phyloP scores from a whole-genome alignment of 208 protist genomes.

The Crithidia bombi region DNA sequence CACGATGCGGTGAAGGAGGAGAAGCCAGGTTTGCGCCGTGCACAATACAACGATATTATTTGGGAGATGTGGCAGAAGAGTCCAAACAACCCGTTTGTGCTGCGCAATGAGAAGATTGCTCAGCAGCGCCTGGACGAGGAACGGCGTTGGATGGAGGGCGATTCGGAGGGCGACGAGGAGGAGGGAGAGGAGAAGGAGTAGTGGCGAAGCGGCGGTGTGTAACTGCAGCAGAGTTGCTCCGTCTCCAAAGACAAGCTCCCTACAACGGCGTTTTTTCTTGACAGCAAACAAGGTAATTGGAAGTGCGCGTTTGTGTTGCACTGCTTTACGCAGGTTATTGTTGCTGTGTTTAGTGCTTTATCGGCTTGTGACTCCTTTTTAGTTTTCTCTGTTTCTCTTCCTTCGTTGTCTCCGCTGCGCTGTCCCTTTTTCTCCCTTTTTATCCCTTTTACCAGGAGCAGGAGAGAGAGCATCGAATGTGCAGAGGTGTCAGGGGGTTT shows the following conservation, averaged over 20 bases:
- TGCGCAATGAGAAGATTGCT: constrained; percentile 69
- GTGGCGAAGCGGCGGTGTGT: not conserved
- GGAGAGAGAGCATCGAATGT: not conserved
- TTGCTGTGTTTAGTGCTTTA: too few species aligned
- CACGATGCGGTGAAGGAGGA: constrained; percentile 72
- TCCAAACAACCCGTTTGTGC: constrained; percentile 84
- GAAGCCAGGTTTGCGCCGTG: constrained; percentile 68
- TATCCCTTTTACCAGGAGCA: not conserved
- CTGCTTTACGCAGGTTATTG: too few species aligned
- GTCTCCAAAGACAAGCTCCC: too few species aligned
- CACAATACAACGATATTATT: constrained; percentile 90
- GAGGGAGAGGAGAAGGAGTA: constrained; percentile 14
- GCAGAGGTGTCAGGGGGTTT: not conserved
- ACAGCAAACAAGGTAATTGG: too few species aligned
- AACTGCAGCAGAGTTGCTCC: too few species aligned
- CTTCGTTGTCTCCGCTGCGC: not conserved
- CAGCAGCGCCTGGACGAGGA: constrained; percentile 69
- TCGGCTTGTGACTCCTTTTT: too few species aligned
- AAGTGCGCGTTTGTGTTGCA: too few species aligned
- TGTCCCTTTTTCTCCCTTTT: not conserved
- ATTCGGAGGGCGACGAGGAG: constrained; percentile 47
- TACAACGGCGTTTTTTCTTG: too few species aligned
- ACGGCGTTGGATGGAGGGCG: constrained; percentile 77
- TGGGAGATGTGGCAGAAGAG: constrained; percentile 92
- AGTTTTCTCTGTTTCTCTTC: not conserved